Conservation (phyloP, 805 yeast species). For the Candida sithepensis region DNA sequence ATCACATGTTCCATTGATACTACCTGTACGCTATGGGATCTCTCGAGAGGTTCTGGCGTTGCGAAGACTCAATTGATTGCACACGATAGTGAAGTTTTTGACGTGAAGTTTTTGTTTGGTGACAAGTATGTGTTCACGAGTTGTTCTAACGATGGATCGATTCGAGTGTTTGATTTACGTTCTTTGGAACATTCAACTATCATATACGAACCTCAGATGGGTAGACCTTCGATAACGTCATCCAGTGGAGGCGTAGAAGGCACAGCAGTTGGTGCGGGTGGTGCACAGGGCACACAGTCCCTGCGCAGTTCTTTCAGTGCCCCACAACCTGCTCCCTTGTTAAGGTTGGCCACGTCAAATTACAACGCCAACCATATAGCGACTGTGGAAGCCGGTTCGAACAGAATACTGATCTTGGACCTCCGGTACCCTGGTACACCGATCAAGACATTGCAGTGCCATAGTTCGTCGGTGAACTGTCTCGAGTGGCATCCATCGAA, state of each 20-base stretch:
- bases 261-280: not conserved
- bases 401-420: slow-evolving; percentile 67
- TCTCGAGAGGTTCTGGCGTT: slow-evolving; percentile 51
- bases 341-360: slow-evolving; percentile 75
- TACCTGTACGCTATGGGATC: slow-evolving; percentile 96
- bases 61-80: slow-evolving; percentile 95
- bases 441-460: slow-evolving; percentile 63
- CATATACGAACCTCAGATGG: slow-evolving; percentile 70
- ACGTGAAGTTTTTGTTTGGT: slow-evolving; percentile 77
- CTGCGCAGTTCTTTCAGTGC: slow-evolving; percentile 4
- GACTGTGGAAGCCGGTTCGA: slow-evolving; percentile 69
- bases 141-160: slow-evolving; percentile 94
- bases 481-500: slow-evolving; percentile 82
- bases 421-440: slow-evolving; percentile 88
- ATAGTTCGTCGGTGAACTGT: slow-evolving; percentile 62
- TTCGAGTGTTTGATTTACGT: slow-evolving; percentile 86
- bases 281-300: too few relatives aligned
- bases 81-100: slow-evolving; percentile 93
- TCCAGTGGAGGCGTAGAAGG: not conserved
- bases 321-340: slow-evolving; percentile 50
- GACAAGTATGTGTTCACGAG: slow-evolving; percentile 79
- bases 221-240: slow-evolving; percentile 8
- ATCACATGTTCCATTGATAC: slow-evolving; percentile 92
- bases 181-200: slow-evolving; percentile 91
- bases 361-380: slow-evolving; percentile 81